Base-by-base conservation (phyloP, 75 land plant genomes). In the Ceratopteris richardii region DNA sequence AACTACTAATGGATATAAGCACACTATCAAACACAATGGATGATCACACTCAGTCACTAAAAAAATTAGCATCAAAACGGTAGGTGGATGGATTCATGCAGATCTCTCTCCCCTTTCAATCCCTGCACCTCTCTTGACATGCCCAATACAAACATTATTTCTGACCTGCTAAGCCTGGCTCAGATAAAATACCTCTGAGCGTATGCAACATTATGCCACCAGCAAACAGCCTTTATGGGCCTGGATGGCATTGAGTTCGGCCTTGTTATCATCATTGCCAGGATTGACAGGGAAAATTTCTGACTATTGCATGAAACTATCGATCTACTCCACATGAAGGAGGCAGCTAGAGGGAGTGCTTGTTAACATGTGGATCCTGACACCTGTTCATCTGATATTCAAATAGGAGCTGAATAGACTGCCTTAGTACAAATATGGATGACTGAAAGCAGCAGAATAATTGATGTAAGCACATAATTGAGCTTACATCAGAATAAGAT, bases 191-290 rank as follows among this genome's bases (percentile, higher is more conserved):
- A 33, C 37, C 37, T 33, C 9, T 4, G 37, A 9, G 37, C 9
- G 37, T 33, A 33, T 33, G 17, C 50, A 46, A 18, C 50, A 46
- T 2, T 18, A 46, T 46, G 50, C 50, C 50, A 18, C 50, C 50
- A 18, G 22, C 22, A 46, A 5, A 46, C 50, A 46, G 22, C 22
- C 50, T 3, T 18, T 18, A 46, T 2, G 50, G 17, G 14, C 50
- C 22, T 17, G 50, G 50, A 21, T 46, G 50, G 50, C 50, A 46
- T 17, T 46, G 13, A 46, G 50, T 18, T 21, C 50, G 50, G 50
- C 50, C 50, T 46, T 46, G 18, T 14, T 21, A 18, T 46, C 50
- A 4, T 46, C 50, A 46, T 46, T 21, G 50, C 50, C 50, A 46
- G 17, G 18, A 40, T 40, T 14, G 13, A 40, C 9, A 9, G 14